These are phyloP conservation scores for Trypanosoma platydactyli DNA, from an alignment of 208 protist species.

Conservation along the genomic window DNA sequence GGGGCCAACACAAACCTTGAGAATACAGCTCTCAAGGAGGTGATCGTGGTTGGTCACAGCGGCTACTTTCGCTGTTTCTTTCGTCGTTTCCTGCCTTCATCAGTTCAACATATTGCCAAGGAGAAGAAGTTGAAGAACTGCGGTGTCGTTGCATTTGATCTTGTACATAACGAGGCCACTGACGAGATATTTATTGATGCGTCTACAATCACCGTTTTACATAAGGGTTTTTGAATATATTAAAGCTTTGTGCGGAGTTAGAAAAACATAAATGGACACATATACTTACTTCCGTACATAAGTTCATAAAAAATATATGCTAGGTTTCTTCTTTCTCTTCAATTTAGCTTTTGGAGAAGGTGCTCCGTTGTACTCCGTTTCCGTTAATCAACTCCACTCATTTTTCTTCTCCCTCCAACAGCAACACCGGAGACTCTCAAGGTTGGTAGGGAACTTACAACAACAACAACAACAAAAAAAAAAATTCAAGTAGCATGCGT, in stretches of 20 bases:
- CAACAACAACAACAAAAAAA: neutral
- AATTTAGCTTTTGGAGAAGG: too few species aligned
- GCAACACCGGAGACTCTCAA: too few species aligned
- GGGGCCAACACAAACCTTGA: slow-evolving; percentile 16
- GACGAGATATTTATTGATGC: slow-evolving; percentile 75
- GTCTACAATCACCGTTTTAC: slow-evolving; percentile 62
- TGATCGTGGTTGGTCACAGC: slow-evolving; percentile 92
- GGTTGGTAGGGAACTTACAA: too few species aligned
- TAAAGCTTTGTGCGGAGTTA: too few species aligned
- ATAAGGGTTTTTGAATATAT: slow-evolving; percentile 51
- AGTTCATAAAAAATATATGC: too few species aligned
- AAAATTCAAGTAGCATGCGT: slow-evolving; percentile 3
- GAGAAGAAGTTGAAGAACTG: slow-evolving; percentile 90
- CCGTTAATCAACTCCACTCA: too few species aligned
- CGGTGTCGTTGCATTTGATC: slow-evolving; percentile 80
- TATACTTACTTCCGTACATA: too few species aligned
- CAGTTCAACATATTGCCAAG: slow-evolving; percentile 66
- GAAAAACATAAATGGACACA: neutral
- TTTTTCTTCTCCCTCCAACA: slow-evolving; percentile 1
- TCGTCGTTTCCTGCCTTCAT: slow-evolving; percentile 76
- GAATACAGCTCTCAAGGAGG: slow-evolving; percentile 75
- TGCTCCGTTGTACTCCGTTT: too few species aligned
- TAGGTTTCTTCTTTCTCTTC: too few species aligned
- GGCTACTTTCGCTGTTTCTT: slow-evolving; percentile 90
- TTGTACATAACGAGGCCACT: slow-evolving; percentile 60